phyloP scores from a whole-genome alignment of 164 flowering plant species.

The Tinospora cordifolia region DNA sequence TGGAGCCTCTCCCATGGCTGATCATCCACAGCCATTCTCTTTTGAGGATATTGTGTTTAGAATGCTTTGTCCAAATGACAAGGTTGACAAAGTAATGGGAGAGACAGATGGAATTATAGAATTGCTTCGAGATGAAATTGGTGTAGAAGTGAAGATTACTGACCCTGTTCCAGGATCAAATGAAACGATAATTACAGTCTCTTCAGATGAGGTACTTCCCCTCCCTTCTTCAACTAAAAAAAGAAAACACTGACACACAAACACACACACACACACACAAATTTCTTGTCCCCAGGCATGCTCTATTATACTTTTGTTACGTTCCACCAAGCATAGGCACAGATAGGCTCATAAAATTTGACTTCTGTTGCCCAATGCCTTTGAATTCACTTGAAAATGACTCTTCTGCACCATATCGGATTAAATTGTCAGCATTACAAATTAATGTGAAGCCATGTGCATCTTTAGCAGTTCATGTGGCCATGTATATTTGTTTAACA shows the following conservation, averaged over 20 bases:
- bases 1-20: conserved; percentile 35
- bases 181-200: conserved; percentile 60
- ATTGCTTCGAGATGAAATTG: conserved; percentile 76
- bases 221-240: neutral
- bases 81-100: conserved; percentile 61
- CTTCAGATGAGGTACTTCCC: conserved; percentile 77
- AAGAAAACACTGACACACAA: neutral
- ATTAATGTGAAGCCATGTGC: neutral
- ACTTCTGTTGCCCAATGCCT: neutral
- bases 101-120: conserved; percentile 74
- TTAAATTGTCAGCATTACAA: neutral
- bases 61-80: conserved; percentile 81
- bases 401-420: neutral
- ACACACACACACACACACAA: neutral
- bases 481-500: too few relatives aligned
- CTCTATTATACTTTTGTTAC: neutral
- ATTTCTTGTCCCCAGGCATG: neutral
- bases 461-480: neutral
- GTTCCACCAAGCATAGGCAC: neutral
- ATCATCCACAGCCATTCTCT: conserved; percentile 38
- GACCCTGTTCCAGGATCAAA: conserved; percentile 62
- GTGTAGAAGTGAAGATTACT: conserved; percentile 68
- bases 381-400: neutral
- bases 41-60: conserved; percentile 75
- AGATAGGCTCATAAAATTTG: neutral